Evolutionary conservation across 2,329 filamentous ascomycete species (phyloP).

Genomic region (Gaeumannomyces tritici): DNA sequence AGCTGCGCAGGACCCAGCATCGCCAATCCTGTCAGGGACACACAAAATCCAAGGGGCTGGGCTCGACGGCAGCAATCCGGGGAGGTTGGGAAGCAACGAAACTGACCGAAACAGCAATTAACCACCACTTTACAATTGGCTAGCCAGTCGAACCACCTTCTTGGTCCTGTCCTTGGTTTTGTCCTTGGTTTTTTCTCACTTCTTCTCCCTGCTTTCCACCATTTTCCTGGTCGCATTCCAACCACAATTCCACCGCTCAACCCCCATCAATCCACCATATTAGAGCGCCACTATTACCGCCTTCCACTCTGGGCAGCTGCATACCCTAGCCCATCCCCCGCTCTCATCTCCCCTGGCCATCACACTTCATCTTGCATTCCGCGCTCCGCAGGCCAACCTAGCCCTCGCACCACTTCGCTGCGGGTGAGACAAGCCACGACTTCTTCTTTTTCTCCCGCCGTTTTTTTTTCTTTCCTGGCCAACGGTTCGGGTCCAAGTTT

Average conservation of each 20-base stretch:
- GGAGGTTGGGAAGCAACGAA: background rate
- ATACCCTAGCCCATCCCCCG: background rate
- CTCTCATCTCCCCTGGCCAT: slow-evolving; percentile 4
- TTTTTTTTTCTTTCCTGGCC: background rate
- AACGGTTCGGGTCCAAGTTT: background rate
- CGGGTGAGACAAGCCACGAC: background rate
- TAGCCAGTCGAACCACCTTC: background rate
- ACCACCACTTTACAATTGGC: background rate
- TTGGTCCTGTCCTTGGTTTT: background rate
- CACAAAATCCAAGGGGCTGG: background rate
- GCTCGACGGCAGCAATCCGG: background rate
- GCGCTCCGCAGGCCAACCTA: background rate
- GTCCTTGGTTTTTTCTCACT: background rate
- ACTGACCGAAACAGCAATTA: background rate
- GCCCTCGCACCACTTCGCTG: background rate
- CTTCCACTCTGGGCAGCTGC: background rate
- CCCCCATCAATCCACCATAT: background rate
- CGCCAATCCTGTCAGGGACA: background rate
- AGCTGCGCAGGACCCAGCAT: background rate
- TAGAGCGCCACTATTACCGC: background rate
- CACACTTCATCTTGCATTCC: background rate
- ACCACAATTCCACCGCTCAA: background rate
- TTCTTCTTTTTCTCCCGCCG: slow-evolving; percentile 3
- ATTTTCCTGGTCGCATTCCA: background rate
- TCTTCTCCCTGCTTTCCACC: background rate